Base-by-base conservation (phyloP, 176 grass and related monocot genomes). In the Musa beccarii region DNA sequence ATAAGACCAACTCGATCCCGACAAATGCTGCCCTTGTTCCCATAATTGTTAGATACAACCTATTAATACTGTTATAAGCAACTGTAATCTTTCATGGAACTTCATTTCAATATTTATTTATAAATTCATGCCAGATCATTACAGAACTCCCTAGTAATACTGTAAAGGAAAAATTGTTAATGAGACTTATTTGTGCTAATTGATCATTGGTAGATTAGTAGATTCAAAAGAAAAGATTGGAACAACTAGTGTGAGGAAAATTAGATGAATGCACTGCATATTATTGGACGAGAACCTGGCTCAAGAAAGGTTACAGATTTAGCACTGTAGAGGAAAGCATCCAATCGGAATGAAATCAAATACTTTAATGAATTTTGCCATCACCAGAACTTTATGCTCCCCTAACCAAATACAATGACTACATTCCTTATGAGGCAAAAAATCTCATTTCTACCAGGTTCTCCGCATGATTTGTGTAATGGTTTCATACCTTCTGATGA, bases 401-500 rank as follows among this genome's bases (percentile, higher is more conserved):
- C 34, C 34, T 43, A 43, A 43, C 34, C 4, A 43, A 43, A 4
- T 43, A 43, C 34, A 43, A 43, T 6, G 34, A 43, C 34, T 43
- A 43, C 34, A 43, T 43, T 43, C 34, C 34, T 43, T 43, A 43
- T 10, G n/a, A 10, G n/a, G 61, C 2, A 22, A 63, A 6, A 43
- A 63, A 10, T 22, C 2, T 2, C n/a, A n/a, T 10, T 21, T 63
- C 21, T 10, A 21, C 2, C n/a, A 2, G n/a, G 21, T 22, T 63
- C 4, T 63, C 57, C 7, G n/a, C 16, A 61, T 61, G n/a, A 61
- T 61, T 1, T n/a, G 17, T 8, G n/a, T n/a, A 61, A 61, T 1
- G 50, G 4, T n/a, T 50, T 21, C 52, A 20, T 52, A 98, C 94
- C 88, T 98, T 98, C 75, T 91, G 84, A 83, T 93, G 87, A 80